Evolutionary conservation across 768 basidiomycete genomes (phyloP).

Genomic region (Lactarius akahatsu): DNA sequence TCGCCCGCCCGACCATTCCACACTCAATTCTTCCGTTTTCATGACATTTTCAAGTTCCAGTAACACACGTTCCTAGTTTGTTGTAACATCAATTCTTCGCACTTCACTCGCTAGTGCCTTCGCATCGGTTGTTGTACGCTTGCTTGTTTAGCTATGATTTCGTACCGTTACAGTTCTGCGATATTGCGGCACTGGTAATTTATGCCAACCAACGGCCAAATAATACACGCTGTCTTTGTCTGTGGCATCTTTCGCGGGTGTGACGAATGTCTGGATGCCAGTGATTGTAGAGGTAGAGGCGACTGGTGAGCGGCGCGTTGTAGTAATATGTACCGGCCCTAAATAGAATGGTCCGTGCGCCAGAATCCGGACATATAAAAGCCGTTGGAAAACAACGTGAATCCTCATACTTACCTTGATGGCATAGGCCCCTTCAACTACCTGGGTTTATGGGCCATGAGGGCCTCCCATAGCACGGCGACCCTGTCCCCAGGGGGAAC

Average conservation of each 20-base stretch:
- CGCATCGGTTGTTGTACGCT: neutral
- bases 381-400: neutral
- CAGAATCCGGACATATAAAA: constrained; percentile 11
- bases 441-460: constrained; percentile 33
- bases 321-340: constrained; percentile 15
- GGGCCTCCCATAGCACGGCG: constrained; percentile 34
- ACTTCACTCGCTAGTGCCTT: neutral
- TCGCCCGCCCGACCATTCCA: neutral
- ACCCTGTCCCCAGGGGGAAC: constrained; percentile 33
- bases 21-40: neutral
- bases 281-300: neutral
- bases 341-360: constrained; percentile 32
- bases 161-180: constrained; percentile 2
- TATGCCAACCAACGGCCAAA: neutral
- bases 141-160: neutral
- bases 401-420: constrained; percentile 35
- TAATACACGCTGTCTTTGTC: constrained; percentile 14
- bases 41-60: neutral
- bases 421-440: constrained; percentile 34
- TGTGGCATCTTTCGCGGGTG: neutral
- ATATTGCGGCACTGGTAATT: constrained; percentile 1
- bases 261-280: neutral
- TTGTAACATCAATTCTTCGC: constrained; percentile 16
- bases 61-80: constrained; percentile 7
- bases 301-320: neutral